Evolutionary conservation across 352 stramenopile species (phyloP), one percentile per base, ranked within the genome.

Genomic region (Pythium aquatile): DNA sequence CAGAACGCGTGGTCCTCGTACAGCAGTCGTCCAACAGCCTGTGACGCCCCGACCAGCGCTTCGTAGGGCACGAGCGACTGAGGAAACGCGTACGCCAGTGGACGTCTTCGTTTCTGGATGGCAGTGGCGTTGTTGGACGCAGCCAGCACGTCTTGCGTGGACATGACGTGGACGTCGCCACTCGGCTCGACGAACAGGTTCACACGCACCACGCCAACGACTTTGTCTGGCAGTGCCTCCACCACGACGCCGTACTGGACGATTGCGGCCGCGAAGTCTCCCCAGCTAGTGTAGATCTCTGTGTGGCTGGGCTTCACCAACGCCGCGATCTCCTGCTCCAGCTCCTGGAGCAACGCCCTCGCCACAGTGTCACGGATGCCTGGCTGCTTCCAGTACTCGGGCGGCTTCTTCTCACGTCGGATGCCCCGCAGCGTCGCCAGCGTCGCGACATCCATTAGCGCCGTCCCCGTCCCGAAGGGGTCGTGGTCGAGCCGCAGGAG

Each of bases 401-500:
- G 62, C 8, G 75, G 66, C n/a, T 70, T 68, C 58, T 83, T 86
- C 63, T 91, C 83, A 24, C 79, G 73, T 5, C 82, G 78, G 40
- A 97, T 72, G 20, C 83, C 73, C 11, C 75, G 73, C 35, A 97
- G 74, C 14, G 77, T 69, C 35, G 69, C 33, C 40, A 97, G 74
- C 10, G 63, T 66, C 28, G 80, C 80, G 17, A 90, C 70, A 55
- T 97, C 88, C 26, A 97, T 44, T 3, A 86, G 26, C 2, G 82
- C 82, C 17, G 81, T 74, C 33, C 87, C 85, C 8, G 77, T 77
- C 44, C 75, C 81, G 24, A 88, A 76, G 44, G 85, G 78, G 29
- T 96, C 88, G 40, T 85, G 78, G 60, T 97, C 90, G 5, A 97
- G 65, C 66, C 87, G 88, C 48, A 97, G 72, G 17, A 92, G 44